phyloP scores from a whole-genome alignment of 1,284 basidiomycete genomes.

The Chiua sp. region DNA sequence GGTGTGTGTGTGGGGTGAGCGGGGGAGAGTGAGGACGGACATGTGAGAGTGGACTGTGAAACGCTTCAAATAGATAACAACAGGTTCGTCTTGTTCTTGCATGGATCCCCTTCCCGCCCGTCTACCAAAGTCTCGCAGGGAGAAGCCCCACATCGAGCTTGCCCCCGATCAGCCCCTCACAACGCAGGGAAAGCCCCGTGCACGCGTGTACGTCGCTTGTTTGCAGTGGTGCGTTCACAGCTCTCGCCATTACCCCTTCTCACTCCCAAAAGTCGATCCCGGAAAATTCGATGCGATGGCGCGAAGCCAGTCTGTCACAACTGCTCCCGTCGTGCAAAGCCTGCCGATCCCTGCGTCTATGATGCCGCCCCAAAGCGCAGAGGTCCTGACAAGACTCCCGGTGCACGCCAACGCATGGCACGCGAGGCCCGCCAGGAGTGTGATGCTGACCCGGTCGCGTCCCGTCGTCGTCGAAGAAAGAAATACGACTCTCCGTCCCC shows the following conservation, averaged over 20 bases:
- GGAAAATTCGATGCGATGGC: slow-evolving; percentile 84
- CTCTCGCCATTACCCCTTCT: slow-evolving; percentile 2
- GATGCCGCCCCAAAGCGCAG: slow-evolving; percentile 74
- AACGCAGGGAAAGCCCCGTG: slow-evolving; percentile 72
- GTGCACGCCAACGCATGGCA: slow-evolving; percentile 65
- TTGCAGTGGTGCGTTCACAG: slow-evolving; percentile 62
- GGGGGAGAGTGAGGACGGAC: too few relatives aligned
- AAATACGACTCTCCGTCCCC: slow-evolving; percentile 8
- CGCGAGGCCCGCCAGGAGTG: slow-evolving; percentile 40
- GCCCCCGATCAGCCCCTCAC: slow-evolving; percentile 76
- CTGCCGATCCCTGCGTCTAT: slow-evolving; percentile 56
- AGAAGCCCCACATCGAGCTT: slow-evolving; percentile 66
- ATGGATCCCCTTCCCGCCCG: slow-evolving; percentile 15
- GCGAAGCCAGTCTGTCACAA: slow-evolving; percentile 76
- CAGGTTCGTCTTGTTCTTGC: slow-evolving; percentile 5
- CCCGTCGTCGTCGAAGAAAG: slow-evolving; percentile 45
- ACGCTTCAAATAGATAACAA: slow-evolving; percentile 27
- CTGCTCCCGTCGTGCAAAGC: slow-evolving; percentile 57
- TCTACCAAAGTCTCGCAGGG: slow-evolving; percentile 51
- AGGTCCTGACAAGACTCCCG: slow-evolving; percentile 76
- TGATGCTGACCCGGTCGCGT: slow-evolving; percentile 28
- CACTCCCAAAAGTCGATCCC: slow-evolving; percentile 56
- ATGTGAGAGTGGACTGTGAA: not conserved
- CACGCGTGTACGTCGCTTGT: slow-evolving; percentile 79
- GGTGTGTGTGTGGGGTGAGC: too few relatives aligned